Conservation (phyloP, 2,329 filamentous ascomycete species). For the Scedosporium dehoogii region DNA sequence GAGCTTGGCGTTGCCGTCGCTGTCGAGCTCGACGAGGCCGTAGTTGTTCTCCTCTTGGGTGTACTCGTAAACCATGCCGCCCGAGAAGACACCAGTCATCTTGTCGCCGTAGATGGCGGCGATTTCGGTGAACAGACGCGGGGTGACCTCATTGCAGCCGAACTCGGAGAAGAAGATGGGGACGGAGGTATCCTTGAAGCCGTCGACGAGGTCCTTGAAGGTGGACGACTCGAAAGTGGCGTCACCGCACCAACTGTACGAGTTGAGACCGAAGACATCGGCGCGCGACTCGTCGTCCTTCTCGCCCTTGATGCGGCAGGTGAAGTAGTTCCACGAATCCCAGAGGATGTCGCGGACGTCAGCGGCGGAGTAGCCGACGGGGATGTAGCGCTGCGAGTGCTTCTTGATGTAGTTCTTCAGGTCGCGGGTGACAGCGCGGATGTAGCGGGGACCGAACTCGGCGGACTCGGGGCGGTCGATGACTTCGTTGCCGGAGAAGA, state of each 20-base stretch:
- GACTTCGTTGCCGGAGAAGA: constrained; percentile 74
- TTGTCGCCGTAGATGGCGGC: constrained; percentile 58
- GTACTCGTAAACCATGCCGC: constrained; percentile 75
- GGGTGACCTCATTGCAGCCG: constrained; percentile 64
- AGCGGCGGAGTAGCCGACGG: constrained; percentile 72
- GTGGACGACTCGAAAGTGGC: constrained; percentile 53
- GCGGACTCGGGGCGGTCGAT: constrained; percentile 57
- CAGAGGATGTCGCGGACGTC: constrained; percentile 65
- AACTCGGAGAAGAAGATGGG: constrained; percentile 77
- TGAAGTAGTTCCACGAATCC: constrained; percentile 68
- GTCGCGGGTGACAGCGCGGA: constrained; percentile 66
- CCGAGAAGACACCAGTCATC: constrained; percentile 61
- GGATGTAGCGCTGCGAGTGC: constrained; percentile 56
- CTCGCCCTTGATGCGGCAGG: constrained; percentile 50
- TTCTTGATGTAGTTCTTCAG: constrained; percentile 73
- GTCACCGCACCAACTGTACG: constrained; percentile 60
- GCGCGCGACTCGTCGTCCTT: constrained; percentile 51
- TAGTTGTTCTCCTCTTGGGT: constrained; percentile 60
- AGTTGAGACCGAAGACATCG: constrained; percentile 70
- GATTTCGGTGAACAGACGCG: constrained; percentile 69
- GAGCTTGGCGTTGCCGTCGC: constrained; percentile 46
- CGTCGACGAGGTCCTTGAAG: constrained; percentile 52
- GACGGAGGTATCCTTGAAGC: constrained; percentile 56
- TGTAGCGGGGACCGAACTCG: constrained; percentile 55
- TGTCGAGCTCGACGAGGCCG: constrained; percentile 53